phyloP scores from a whole-genome alignment of 805 yeast species.

The Suhomyces xylopsoci region DNA sequence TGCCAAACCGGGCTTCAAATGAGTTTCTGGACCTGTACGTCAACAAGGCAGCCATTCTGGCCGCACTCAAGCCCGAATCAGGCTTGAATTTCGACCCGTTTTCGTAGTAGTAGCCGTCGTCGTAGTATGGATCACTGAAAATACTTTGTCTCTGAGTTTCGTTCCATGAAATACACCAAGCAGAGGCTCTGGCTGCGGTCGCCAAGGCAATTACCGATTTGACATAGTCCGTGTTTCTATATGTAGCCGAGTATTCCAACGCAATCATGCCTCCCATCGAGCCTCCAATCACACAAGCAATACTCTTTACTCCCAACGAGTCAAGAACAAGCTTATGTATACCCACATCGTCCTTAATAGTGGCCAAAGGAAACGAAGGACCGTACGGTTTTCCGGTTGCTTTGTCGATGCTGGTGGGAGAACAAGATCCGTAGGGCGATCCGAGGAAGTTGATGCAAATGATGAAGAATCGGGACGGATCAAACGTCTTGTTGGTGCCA shows the following conservation, averaged over 20 bases:
- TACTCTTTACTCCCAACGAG: conserved; percentile 67
- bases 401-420: conserved; percentile 83
- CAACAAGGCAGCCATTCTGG: conserved; percentile 92
- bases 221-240: conserved; percentile 65
- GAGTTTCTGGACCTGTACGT: conserved; percentile 92
- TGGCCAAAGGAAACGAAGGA: conserved; percentile 90
- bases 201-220: conserved; percentile 77
- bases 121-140: conserved; percentile 90
- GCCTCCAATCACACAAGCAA: conserved; percentile 91
- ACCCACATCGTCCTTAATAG: conserved; percentile 88
- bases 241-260: conserved; percentile 72
- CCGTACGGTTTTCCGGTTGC: conserved; percentile 77
- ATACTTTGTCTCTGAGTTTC: conserved; percentile 97
- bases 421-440: conserved; percentile 93
- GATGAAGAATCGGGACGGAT: conserved; percentile 81
- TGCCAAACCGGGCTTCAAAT: conserved; percentile 88
- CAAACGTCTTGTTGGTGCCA: conserved; percentile 85
- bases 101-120: conserved; percentile 79
- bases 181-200: conserved; percentile 90
- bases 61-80: conserved; percentile 83
- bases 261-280: conserved; percentile 99
- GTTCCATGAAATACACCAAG: conserved; percentile 99
- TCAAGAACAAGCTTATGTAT: conserved; percentile 78
- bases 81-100: conserved; percentile 61
- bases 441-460: conserved; percentile 92